Percentiles rank a stretch among this genome's conserved stretches.
These are phyloP conservation scores for Sphagnum tenellum DNA, from an alignment of 225 moss, liverwort and hornwort genomes.

Conservation along the genomic window DNA sequence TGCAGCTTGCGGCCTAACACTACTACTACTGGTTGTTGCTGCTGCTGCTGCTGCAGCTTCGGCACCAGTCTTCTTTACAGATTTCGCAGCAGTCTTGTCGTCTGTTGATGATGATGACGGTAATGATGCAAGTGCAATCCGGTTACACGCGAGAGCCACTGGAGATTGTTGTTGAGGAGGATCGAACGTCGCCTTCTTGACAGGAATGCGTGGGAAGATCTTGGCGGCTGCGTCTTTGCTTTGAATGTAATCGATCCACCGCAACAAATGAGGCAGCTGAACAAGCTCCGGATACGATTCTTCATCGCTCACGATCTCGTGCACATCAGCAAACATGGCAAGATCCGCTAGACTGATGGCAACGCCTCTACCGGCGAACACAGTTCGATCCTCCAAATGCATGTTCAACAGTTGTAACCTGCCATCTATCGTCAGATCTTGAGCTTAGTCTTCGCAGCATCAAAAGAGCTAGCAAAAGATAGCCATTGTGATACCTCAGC, in stretches of 20 bases:
- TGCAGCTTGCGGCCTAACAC: too few species aligned
- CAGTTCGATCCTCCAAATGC: constrained; percentile 26
- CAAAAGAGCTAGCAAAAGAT: constrained; percentile 7
- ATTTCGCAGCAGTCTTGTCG: background rate
- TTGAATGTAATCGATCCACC: constrained; percentile 43
- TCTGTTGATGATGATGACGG: background rate
- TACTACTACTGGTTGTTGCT: too few species aligned
- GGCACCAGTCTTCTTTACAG: constrained; percentile 7
- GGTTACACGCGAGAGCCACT: too few species aligned
- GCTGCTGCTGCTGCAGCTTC: constrained; percentile 3
- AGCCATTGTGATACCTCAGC: constrained; percentile 21
- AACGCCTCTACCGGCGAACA: constrained; percentile 28
- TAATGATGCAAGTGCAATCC: background rate
- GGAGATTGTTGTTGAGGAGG: constrained; percentile 24
- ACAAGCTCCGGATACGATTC: constrained; percentile 13
- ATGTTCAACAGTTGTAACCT: constrained; percentile 20
- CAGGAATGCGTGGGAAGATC: constrained; percentile 22
- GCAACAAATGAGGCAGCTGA: constrained; percentile 18
- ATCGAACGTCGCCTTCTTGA: constrained; percentile 22
- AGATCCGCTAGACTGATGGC: constrained; percentile 37
- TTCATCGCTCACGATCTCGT: constrained; percentile 11
- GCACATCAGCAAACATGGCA: constrained; percentile 24
- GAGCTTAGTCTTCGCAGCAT: background rate
- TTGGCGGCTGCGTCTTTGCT: constrained; percentile 14
- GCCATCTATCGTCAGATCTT: background rate